Percentiles rank a stretch among this genome's conserved stretches.
Conservation (phyloP, 176 grass and related monocot genomes). For the Rhynchospora breviuscula region DNA sequence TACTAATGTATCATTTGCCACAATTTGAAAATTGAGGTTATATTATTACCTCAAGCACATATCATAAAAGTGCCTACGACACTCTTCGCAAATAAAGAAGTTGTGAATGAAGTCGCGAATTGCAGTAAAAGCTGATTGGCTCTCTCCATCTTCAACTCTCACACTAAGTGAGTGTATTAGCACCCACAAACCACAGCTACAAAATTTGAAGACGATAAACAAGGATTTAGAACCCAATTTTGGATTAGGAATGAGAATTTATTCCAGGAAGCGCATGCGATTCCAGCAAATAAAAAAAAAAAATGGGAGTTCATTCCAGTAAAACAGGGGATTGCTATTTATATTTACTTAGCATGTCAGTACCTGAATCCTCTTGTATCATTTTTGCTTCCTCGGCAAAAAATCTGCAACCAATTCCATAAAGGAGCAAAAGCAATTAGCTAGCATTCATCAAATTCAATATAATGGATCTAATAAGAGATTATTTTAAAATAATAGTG, state of each 20-base stretch:
- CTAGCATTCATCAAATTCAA: constrained; percentile 5
- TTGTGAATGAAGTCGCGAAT: constrained; percentile 96
- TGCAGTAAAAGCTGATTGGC: constrained; percentile 67
- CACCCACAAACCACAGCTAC: constrained; percentile 92
- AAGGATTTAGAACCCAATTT: constrained; percentile 3
- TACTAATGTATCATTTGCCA: not conserved
- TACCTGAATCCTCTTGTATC: constrained; percentile 98
- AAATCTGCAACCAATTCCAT: constrained; percentile 47
- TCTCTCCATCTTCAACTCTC: constrained; percentile 76
- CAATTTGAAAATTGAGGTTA: not conserved
- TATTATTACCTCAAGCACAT: constrained; percentile 79
- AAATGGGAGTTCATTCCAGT: too few species aligned
- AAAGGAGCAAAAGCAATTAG: constrained; percentile 24
- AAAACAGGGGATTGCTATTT: not conserved
- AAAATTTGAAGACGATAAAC: constrained; percentile 17
- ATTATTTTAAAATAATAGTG: not conserved
- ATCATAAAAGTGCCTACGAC: constrained; percentile 74
- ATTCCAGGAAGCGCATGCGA: constrained; percentile 14
- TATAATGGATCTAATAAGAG: not conserved
- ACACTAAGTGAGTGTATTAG: constrained; percentile 81
- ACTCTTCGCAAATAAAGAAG: constrained; percentile 95
- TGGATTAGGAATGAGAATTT: constrained; percentile 11
- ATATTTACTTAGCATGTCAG: not conserved
- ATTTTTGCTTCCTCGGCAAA: constrained; percentile 90
- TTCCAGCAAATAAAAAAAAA: not conserved